Evolutionary conservation across 495 filamentous ascomycete genomes (phyloP).

Genomic region (Hypomontagnella submonticulosa): DNA sequence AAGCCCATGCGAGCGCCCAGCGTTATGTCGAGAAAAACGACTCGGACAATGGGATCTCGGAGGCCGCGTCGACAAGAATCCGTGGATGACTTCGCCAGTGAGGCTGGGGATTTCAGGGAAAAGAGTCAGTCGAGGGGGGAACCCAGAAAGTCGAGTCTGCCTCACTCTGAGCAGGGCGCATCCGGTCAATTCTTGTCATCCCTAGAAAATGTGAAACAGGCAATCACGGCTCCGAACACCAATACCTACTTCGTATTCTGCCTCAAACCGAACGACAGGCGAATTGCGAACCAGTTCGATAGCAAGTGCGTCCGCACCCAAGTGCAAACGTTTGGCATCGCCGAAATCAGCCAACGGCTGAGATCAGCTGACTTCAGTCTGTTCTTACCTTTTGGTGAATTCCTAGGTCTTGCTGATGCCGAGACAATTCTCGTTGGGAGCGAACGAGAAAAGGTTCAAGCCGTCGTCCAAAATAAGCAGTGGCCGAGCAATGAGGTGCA

Average conservation of each 20-base stretch:
- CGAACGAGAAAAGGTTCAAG: constrained; percentile 91
- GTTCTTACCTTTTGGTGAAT: constrained; percentile 95
- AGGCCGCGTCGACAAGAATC: constrained; percentile 60
- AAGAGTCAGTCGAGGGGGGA: constrained; percentile 48
- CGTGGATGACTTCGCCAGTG: constrained; percentile 64
- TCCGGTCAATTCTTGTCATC: constrained; percentile 91
- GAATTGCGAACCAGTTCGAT: constrained; percentile 98
- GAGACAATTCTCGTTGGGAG: constrained; percentile 87
- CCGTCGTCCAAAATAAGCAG: constrained; percentile 85
- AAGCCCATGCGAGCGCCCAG: constrained; percentile 92
- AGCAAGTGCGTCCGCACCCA: constrained; percentile 97
- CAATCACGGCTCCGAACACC: constrained; percentile 78
- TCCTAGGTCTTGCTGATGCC: constrained; percentile 86
- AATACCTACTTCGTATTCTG: constrained; percentile 98
- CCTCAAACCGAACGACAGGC: constrained; percentile 94
- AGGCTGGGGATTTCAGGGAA: constrained; percentile 41
- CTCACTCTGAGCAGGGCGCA: constrained; percentile 76
- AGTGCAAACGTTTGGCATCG: constrained; percentile 94
- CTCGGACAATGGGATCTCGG: constrained; percentile 48
- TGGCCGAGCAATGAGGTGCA: constrained; percentile 94
- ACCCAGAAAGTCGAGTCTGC: constrained; percentile 49
- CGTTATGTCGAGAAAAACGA: constrained; percentile 78
- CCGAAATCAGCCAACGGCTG: constrained; percentile 93
- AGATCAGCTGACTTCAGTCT: constrained; percentile 94
- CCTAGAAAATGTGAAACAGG: constrained; percentile 87